A percentile compares a stretch with the other conserved stretches of the same genome.
Conservation (phyloP, 164 flowering plant species). For the Echeveria elegans region DNA sequence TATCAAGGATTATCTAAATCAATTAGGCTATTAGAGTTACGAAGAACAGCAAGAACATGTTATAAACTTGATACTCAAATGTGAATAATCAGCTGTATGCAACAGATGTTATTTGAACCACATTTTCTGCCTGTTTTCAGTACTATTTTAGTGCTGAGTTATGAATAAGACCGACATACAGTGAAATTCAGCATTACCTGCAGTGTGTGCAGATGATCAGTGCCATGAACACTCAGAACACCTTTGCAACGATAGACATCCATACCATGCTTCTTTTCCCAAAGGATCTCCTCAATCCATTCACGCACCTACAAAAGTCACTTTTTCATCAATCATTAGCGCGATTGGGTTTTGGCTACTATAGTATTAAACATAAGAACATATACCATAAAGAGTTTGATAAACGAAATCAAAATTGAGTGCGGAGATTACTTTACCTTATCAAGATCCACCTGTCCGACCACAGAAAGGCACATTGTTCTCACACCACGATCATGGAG, state of each 20-base stretch:
- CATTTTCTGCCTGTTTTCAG: neutral
- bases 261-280: constrained; percentile 83
- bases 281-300: constrained; percentile 95
- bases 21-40: neutral
- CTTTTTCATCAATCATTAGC: neutral
- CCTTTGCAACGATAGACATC: constrained; percentile 97
- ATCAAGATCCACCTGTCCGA: constrained; percentile 46
- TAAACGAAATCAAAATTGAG: neutral
- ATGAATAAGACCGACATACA: neutral
- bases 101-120: too few species aligned
- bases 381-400: neutral
- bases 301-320: constrained; percentile 31
- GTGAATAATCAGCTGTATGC: neutral
- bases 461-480: constrained; percentile 63
- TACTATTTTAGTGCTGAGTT: neutral
- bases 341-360: neutral
- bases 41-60: neutral
- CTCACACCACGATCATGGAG: constrained; percentile 68
- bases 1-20: constrained; percentile 18
- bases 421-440: constrained; percentile 37
- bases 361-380: neutral
- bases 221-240: constrained; percentile 41
- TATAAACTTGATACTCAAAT: neutral
- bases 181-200: constrained; percentile 38
- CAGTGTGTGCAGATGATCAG: constrained; percentile 69